These are phyloP conservation scores for Diaporthe sp. DNA, from an alignment of 2,329 filamentous ascomycete species.

Conservation along the genomic window DNA sequence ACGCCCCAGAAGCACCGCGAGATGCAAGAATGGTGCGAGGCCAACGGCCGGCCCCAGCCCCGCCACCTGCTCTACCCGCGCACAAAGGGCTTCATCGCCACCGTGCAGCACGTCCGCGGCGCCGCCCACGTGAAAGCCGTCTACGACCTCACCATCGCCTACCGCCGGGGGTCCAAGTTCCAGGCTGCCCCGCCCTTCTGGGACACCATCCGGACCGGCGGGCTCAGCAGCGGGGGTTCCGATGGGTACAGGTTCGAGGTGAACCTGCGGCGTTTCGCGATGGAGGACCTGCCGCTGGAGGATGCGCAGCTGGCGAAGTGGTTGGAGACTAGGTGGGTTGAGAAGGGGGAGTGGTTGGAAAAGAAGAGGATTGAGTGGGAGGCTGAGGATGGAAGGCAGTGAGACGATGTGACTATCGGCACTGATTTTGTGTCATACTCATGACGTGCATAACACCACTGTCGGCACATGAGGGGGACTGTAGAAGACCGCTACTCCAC, in stretches of 20 bases:
- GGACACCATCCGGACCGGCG: conserved; percentile 60
- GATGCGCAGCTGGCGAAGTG: conserved; percentile 63
- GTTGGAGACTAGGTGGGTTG: conserved; percentile 66
- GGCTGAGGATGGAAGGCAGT: conserved; percentile 37
- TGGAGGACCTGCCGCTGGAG: conserved; percentile 61
- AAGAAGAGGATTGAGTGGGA: conserved; percentile 56
- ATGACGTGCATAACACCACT: rapidly evolving
- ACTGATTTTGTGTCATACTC: background rate
- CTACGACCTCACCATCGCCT: conserved; percentile 68
- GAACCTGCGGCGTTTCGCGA: conserved; percentile 60
- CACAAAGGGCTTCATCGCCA: conserved; percentile 71
- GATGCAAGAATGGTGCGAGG: conserved; percentile 65
- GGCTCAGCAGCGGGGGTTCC: conserved; percentile 53
- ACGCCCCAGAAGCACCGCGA: conserved; percentile 65
- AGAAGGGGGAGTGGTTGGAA: conserved; percentile 66
- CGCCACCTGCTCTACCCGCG: conserved; percentile 71
- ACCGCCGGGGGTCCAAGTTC: conserved; percentile 59
- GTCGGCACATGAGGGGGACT: background rate
- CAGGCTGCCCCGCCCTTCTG: conserved; percentile 64
- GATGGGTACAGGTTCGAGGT: conserved; percentile 63
- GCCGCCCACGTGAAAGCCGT: conserved; percentile 65
- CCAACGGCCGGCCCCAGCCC: conserved; percentile 62
- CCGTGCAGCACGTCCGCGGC: conserved; percentile 66
- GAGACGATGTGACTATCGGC: no score
- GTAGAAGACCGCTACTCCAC: background rate